Base-by-base conservation (phyloP, 208 protist genomes). In the Herpetomonas tarakana region DNA sequence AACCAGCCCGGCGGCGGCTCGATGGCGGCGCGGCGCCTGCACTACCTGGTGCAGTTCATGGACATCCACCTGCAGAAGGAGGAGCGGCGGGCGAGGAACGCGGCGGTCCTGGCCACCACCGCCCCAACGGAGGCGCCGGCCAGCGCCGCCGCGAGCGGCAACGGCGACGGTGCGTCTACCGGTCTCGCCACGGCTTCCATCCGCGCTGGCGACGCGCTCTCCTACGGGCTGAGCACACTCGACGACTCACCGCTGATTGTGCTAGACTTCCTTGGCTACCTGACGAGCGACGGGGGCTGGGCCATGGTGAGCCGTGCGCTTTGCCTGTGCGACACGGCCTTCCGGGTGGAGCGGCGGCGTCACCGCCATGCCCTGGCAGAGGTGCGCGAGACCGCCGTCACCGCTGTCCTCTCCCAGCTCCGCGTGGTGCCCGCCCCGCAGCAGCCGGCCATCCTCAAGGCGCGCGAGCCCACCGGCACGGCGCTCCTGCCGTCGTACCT, bases 361-460 rank as follows among this genome's bases (percentile, higher is more conserved):
- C 78, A 83, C 58, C 54, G 69, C 29, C 50, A 52, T 57, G 52
- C 74, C 51, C 25, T 74, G 35, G 60, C 46, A 54, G 70, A 61
- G 62, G 73, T 65, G 53, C 71, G 52, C 14, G 51, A 49, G 16
- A 55, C 64, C 16, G 74, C 71, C 0, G 54, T 57, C 27, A 80
- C 71, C 4, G 76, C 87, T 0, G 74, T 91, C 55, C 72, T 93
- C 2, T 71, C 81, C 9, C 87, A 91, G 62, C 66, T 93, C 14
- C 81, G 80, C 35, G 56, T 64, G 47, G 51, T 88, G 11, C 81
- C 83, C 25, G 19, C 66, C 12, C 66, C 67, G 30, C 41, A 46
- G 27, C 52, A 22, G 14, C 49, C 30, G 3, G n/a, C 19, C 0
- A 28, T 44, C 16, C 58, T n/a, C n/a, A 57, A 54, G n/a, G 61